Conservation (phyloP, 306 rosid species). For the apple (Malus domestica) region DNA sequence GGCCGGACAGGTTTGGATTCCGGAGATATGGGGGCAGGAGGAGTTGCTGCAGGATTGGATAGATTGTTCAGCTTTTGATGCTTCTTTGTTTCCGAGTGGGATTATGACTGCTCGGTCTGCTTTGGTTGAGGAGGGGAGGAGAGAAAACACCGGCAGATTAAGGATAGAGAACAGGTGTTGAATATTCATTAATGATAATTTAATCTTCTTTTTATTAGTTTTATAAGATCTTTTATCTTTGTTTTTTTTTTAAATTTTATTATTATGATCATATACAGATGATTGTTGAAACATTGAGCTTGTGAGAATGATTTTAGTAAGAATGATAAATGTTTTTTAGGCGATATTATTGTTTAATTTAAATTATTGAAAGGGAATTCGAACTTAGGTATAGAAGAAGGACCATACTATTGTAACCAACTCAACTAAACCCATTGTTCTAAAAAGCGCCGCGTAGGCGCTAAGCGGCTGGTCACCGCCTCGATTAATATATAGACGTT, state of each 20-base stretch:
- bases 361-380: no score
- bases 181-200: neutral
- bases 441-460: no score
- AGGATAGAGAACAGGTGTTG: slow-evolving; percentile 60
- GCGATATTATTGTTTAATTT: no score
- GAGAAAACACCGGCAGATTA: slow-evolving; percentile 32
- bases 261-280: neutral
- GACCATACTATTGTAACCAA: no score
- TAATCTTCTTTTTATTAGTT: neutral
- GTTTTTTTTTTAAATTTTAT: neutral
- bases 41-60: slow-evolving; percentile 78
- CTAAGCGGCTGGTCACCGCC: no score
- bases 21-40: slow-evolving; percentile 94
- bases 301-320: no score
- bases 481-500: no score
- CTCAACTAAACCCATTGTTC: no score
- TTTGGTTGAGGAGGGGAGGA: slow-evolving; percentile 53
- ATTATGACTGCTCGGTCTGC: slow-evolving; percentile 60
- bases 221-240: neutral
- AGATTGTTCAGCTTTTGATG: slow-evolving; percentile 70
- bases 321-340: no score
- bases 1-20: slow-evolving; percentile 77
- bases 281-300: neutral
- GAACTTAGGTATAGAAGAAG: no score
- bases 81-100: slow-evolving; percentile 50